Evolutionary conservation across 129 eudicot genomes (phyloP), one percentile per base, ranked within the genome.

Genomic region (Flaveria brownii): DNA sequence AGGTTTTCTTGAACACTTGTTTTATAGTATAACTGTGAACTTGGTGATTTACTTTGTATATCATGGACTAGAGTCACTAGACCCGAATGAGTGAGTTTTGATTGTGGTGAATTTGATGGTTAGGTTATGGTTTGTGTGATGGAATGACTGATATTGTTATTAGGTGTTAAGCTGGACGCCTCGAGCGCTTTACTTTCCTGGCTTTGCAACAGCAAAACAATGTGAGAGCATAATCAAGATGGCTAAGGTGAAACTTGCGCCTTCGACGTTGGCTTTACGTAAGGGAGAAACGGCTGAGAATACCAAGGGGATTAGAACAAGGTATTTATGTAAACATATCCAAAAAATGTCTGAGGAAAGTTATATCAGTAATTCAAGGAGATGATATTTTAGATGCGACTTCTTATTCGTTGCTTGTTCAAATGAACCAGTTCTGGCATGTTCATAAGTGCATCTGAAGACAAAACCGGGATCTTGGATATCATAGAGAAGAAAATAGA

Each of bases 141-240:
- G 68, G 12, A 22, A 50, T 82, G 62, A 47, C 20, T 42, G 2
- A 33, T 28, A 30, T 63, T 16, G 5, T 63, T 79, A 0, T 46
- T 73, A 93, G 98, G 80, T 90, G 28, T 82, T 93, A 80, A 93
- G 98, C 83, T 90, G 97, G 98, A 82, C 76, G 22, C 98, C 98
- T 28, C 89, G 98, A 56, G 96, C 92, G 9, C 63, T 93, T 23
- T 90, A 90, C 82, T 90, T 85, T 82, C 97, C 97, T 0, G 85
- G 85, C 63, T 93, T 93, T 75, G 98, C 98, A 47, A 82, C 91
- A 9, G 82, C 85, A 15, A 82, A 93, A 78, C 96, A 93, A 77
- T 93, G 98, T 73, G 77, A 88, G 43, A 68, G 76, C 68, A 75
- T 93, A 52, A 79, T 93, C 57, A 85, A 86, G 78, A 82, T 87